Percentiles rank a stretch among this genome's conserved stretches.
Evolutionary conservation across 768 basidiomycete genomes (phyloP).

Genomic region (Polyporus arcularius): DNA sequence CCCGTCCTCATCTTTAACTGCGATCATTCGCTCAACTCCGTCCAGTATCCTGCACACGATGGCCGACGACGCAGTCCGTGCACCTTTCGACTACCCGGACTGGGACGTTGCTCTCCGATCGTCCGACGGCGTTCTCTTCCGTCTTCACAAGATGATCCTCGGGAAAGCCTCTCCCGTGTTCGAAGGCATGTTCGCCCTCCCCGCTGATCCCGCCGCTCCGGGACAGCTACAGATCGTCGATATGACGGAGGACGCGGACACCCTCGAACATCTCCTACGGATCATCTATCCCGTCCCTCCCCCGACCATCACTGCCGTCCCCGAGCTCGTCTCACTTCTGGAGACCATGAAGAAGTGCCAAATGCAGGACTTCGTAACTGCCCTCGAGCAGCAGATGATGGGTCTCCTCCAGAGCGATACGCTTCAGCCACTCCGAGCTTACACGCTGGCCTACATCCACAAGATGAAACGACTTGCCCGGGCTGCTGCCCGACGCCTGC

Average conservation of each 20-base stretch:
- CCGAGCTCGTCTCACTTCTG: too few relatives aligned
- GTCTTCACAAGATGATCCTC: slow-evolving; percentile 4
- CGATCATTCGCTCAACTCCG: neutral
- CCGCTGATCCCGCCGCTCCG: neutral
- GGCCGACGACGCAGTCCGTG: neutral
- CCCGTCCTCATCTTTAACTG: neutral
- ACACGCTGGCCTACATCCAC: too few relatives aligned
- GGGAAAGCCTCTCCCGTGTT: slow-evolving; percentile 12
- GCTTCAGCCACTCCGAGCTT: too few relatives aligned
- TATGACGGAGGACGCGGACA: slow-evolving; percentile 11
- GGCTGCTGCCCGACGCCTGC: too few relatives aligned
- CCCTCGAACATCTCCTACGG: slow-evolving; percentile 10
- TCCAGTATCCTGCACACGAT: neutral
- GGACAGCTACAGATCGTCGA: neutral
- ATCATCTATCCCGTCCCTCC: slow-evolving; percentile 11
- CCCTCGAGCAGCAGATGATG: too few relatives aligned
- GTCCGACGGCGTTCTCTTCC: slow-evolving; percentile 4
- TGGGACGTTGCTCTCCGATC: slow-evolving; percentile 28
- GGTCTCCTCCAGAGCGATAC: too few relatives aligned
- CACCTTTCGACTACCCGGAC: slow-evolving; percentile 6
- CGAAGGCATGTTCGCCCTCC: slow-evolving; percentile 9
- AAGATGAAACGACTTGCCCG: too few relatives aligned
- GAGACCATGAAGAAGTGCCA: too few relatives aligned
- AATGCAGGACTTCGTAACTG: too few relatives aligned
- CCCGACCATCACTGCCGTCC: too few relatives aligned